Conservation (phyloP, 2,329 filamentous ascomycete genomes). For the Fusarium xyrophilum region DNA sequence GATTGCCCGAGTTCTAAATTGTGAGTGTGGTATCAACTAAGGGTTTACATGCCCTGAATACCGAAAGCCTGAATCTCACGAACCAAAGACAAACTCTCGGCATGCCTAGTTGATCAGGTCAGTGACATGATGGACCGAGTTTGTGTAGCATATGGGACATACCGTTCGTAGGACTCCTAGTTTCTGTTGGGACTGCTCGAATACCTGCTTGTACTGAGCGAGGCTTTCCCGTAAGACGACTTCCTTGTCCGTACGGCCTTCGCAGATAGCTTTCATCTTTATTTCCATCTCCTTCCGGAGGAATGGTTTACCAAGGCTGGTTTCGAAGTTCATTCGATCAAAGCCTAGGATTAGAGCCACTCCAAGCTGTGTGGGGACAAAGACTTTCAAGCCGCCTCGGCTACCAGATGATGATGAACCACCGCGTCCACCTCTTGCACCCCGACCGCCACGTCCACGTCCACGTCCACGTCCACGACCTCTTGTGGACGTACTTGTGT, state of each 20-base stretch:
- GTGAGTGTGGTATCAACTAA: constrained; percentile 38
- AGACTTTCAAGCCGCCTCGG: constrained; percentile 72
- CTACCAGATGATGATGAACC: constrained; percentile 53
- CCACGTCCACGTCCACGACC: constrained; percentile 59
- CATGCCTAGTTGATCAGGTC: constrained; percentile 44
- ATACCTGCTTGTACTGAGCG: constrained; percentile 85
- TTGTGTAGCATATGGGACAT: constrained; percentile 45
- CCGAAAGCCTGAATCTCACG: constrained; percentile 12
- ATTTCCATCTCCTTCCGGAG: constrained; percentile 97
- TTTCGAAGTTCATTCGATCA: constrained; percentile 91
- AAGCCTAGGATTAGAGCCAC: constrained; percentile 94
- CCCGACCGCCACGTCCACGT: constrained; percentile 56
- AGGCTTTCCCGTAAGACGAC: constrained; percentile 84
- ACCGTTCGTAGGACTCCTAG: constrained; percentile 71
- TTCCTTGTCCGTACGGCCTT: constrained; percentile 76
- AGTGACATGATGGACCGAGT: constrained; percentile 16
- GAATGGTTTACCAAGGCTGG: constrained; percentile 93
- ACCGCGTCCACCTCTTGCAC: constrained; percentile 48
- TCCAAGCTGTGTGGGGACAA: constrained; percentile 90
- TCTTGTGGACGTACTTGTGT: constrained; percentile 50
- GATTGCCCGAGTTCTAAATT: constrained; percentile 8
- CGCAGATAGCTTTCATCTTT: constrained; percentile 96
- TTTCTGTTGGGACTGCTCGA: constrained; percentile 79
- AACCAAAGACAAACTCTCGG: constrained; percentile 47
- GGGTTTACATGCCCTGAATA: constrained; percentile 39